phyloP scores from a whole-genome alignment of 805 yeast species.

The Sporopachydermia quercuum region DNA sequence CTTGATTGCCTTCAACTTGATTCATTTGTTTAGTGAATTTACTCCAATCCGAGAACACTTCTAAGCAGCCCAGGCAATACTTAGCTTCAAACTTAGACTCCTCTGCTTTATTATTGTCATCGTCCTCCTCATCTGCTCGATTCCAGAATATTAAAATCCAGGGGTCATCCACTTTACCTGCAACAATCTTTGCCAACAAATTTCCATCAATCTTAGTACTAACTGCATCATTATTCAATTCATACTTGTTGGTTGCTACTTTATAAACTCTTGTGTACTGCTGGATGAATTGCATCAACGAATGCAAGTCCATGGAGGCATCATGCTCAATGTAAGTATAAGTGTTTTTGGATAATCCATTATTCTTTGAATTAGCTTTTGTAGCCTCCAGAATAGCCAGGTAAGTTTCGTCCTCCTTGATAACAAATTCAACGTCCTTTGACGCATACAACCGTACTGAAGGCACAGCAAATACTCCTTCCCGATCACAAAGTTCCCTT shows the following conservation, averaged over 20 bases:
- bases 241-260: background rate
- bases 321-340: background rate
- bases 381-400: no score
- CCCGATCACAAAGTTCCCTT: constrained; percentile 15
- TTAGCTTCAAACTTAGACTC: background rate
- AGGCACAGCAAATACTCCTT: background rate
- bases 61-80: constrained; percentile 1
- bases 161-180: background rate
- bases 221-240: background rate
- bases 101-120: background rate
- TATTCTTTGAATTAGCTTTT: background rate
- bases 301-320: background rate
- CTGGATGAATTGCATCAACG: background rate
- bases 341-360: background rate
- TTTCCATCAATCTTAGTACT: background rate
- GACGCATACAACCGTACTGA: background rate
- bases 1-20: background rate
- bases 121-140: background rate
- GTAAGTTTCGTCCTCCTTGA: no score
- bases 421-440: background rate
- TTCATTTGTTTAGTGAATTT: background rate
- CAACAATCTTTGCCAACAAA: background rate
- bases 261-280: background rate
- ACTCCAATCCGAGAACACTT: background rate
- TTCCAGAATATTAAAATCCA: background rate